These are phyloP conservation scores for Millerozyma acaciae DNA, from an alignment of 805 yeast genomes.

Conservation along the genomic window DNA sequence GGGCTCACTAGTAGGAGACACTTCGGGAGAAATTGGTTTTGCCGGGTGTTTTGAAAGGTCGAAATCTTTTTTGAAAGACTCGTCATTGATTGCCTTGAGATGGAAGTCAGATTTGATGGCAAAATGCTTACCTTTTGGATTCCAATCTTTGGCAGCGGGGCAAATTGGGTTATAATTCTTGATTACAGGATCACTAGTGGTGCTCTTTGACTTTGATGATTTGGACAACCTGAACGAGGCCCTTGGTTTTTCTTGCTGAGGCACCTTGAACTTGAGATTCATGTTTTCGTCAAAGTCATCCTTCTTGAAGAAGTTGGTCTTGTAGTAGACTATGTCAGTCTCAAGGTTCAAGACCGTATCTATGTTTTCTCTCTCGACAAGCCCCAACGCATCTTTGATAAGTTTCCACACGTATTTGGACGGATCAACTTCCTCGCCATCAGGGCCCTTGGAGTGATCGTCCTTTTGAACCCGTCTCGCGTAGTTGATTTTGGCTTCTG, in stretches of 20 bases:
- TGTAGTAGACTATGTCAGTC: slow-evolving; percentile 41
- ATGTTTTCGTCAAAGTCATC: slow-evolving; percentile 23
- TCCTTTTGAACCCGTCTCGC: slow-evolving; percentile 20
- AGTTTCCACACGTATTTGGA: slow-evolving; percentile 28
- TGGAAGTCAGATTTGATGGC: slow-evolving; percentile 31
- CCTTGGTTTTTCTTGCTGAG: slow-evolving; percentile 22
- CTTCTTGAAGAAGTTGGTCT: slow-evolving; percentile 38
- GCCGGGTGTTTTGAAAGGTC: slow-evolving; percentile 28
- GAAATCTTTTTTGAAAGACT: slow-evolving; percentile 31
- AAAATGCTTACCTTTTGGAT: slow-evolving; percentile 28
- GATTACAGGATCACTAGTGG: slow-evolving; percentile 3
- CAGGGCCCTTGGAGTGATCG: slow-evolving; percentile 7
- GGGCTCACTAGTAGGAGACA: slow-evolving; percentile 40
- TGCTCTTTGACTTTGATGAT: slow-evolving; percentile 8
- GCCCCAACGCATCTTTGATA: slow-evolving; percentile 28
- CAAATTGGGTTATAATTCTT: slow-evolving; percentile 28
- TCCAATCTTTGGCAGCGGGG: slow-evolving; percentile 40
- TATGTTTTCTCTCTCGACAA: slow-evolving; percentile 21
- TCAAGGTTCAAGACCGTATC: slow-evolving; percentile 35
- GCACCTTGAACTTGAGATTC: slow-evolving; percentile 1
- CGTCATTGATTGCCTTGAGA: slow-evolving; percentile 35
- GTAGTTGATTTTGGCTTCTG: slow-evolving; percentile 34
- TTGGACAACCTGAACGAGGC: slow-evolving; percentile 29
- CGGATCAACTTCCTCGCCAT: slow-evolving; percentile 12
- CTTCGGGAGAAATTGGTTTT: slow-evolving; percentile 38